A percentile compares a stretch with the other conserved stretches of the same genome.
Evolutionary conservation across 1,284 basidiomycete genomes (phyloP).

Genomic region (Cystobasidium pallidum): DNA sequence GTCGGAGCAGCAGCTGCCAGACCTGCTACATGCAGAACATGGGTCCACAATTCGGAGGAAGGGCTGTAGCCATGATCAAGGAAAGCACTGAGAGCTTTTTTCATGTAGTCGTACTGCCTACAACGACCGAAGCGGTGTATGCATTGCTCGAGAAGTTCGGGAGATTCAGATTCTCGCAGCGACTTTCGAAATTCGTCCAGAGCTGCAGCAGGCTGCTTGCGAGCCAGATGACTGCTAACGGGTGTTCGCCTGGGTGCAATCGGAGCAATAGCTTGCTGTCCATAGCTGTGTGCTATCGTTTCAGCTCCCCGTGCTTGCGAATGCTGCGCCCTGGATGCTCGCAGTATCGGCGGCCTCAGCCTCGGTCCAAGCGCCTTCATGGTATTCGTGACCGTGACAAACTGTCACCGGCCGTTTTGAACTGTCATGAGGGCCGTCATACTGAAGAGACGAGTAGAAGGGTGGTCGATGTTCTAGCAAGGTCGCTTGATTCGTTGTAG

Average conservation of each 20-base stretch:
- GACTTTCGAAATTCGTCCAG: conserved; percentile 11
- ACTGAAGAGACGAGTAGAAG: not conserved
- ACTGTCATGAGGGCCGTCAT: not conserved
- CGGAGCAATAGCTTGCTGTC: too few species aligned
- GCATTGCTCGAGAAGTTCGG: conserved; percentile 11
- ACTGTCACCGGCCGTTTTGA: not conserved
- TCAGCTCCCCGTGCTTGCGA: not conserved
- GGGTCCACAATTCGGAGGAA: conserved; percentile 15
- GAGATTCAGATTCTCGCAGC: not conserved
- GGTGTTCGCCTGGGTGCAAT: too few species aligned
- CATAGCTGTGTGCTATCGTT: not conserved
- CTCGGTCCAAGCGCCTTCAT: conserved; percentile 10
- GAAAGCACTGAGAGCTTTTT: conserved; percentile 10
- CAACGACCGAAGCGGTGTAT: conserved; percentile 10
- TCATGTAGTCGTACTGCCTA: conserved; percentile 15
- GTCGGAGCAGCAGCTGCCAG: not conserved
- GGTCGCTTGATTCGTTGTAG: not conserved
- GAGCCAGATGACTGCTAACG: not conserved
- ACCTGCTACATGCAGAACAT: conserved; percentile 1
- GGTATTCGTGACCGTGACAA: not conserved
- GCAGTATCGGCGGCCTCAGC: conserved; percentile 3
- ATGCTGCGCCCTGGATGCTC: not conserved
- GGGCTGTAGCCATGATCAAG: conserved; percentile 21
- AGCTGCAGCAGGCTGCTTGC: not conserved
- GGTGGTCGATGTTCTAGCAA: not conserved